Evolutionary conservation across 305 asterid species (phyloP), one percentile per base, ranked within the genome.

Genomic region (Salvia sclarea): DNA sequence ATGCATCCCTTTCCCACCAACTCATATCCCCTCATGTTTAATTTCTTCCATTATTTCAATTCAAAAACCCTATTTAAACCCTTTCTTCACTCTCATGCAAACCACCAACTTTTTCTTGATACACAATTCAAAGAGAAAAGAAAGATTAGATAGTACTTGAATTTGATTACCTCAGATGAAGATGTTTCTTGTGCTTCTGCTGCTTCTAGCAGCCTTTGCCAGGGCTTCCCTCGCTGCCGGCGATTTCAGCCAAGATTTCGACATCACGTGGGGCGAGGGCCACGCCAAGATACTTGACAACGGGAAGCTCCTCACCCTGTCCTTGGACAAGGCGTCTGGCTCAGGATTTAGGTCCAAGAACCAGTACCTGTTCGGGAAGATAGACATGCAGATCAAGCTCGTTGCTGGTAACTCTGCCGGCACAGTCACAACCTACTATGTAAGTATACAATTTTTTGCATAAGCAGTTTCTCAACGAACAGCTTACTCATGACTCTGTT

Each of bases 351-450:
- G 55, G 57, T 76, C 84, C 64, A 79, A 76, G 35, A 76, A 47
- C 0, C 80, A 79, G 67, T 79, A 75, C 55, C 6, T 79, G 70
- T 75, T 66, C 30, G 83, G 83, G 33, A 75, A 76, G 55, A 64
- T 78, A 8, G 80, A 78, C 75, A 55, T 78, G 70, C 80, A 75
- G 54, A 28, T 78, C 14, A 78, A 71, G 75, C 81, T 79, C 28
- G 84, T 79, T 12, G 75, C 78, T 13, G 81, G 78, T 5, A 79
- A 79, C 53, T 79, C 82, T 8, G 79, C 82, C 2, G 82, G 79
- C 72, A 75, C 83, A 0, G 83, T 75, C 22, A 75, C 83, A 2
- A 47, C 84, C 13, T 79, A 72, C 44, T 79, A 79, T 3, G 84
- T 79, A 45, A 72, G 84, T 38, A 4, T n/a, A 22, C 12, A 4